phyloP scores from a whole-genome alignment of 164 flowering plant genomes.

The Stephania japonica region DNA sequence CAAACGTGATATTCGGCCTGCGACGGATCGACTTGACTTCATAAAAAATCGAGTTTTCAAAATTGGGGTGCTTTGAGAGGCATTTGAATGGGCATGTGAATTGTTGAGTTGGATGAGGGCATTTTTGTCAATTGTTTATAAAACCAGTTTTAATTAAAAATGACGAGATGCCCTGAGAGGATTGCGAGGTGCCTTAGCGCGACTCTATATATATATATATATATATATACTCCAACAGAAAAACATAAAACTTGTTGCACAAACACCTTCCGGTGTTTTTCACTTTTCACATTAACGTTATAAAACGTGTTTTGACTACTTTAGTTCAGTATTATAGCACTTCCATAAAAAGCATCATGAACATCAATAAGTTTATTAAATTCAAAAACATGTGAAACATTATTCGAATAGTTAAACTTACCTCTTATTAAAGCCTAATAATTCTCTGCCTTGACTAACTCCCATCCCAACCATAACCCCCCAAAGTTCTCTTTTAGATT shows the following conservation, averaged over 20 bases:
- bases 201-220: not conserved
- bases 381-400: slow-evolving; percentile 6
- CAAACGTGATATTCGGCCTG: too few species aligned
- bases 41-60: too few species aligned
- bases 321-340: not conserved
- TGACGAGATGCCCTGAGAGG: too few species aligned
- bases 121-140: too few species aligned
- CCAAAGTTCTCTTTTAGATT: not conserved
- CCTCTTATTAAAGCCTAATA: not conserved
- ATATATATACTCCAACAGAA: too few species aligned
- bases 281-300: not conserved
- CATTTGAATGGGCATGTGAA: too few species aligned
- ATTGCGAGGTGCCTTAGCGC: too few species aligned
- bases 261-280: not conserved
- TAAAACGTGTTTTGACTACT: not conserved
- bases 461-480: not conserved
- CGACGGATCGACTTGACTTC: too few species aligned
- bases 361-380: too few species aligned
- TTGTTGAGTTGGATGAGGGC: too few species aligned
- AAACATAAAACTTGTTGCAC: not conserved
- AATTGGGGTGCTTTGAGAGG: too few species aligned
- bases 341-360: not conserved
- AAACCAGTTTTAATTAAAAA: too few species aligned
- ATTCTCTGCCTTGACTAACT: not conserved
- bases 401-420: not conserved